phyloP scores from a whole-genome alignment of 2,329 filamentous ascomycete genomes.

The Colletotrichum navitas region DNA sequence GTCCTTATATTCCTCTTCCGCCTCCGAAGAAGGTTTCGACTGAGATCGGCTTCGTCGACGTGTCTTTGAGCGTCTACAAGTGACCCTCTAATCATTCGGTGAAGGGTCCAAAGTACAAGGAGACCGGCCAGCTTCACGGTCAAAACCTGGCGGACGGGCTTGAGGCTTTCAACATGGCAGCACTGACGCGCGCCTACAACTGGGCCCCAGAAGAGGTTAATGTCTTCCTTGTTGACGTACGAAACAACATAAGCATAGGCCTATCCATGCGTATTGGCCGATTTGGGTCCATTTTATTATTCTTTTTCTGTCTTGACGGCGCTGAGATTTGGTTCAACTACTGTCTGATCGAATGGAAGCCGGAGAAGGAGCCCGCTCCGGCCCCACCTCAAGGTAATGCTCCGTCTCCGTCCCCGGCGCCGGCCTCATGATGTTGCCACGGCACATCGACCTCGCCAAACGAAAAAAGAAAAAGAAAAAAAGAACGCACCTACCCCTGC shows the following conservation, averaged over 20 bases:
- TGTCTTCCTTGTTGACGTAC: conserved; percentile 49
- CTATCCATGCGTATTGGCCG: conserved; percentile 51
- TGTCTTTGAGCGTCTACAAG: no score
- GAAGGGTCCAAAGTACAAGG: no score
- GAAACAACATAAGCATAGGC: conserved; percentile 47
- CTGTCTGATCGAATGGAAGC: conserved; percentile 7
- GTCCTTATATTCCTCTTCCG: no score
- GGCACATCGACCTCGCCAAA: neutral
- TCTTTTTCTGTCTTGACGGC: no score
- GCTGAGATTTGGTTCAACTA: neutral
- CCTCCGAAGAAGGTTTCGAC: no score
- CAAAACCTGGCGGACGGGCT: conserved; percentile 50
- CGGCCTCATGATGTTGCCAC: neutral
- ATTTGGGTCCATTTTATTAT: conserved; percentile 41
- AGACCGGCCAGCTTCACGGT: conserved; percentile 45
- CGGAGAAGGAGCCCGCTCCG: conserved; percentile 5
- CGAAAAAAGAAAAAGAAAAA: no score
- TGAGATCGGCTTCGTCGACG: no score
- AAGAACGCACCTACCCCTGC: accelerated
- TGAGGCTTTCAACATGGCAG: conserved; percentile 47
- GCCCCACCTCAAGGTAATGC: neutral
- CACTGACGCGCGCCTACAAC: conserved; percentile 49
- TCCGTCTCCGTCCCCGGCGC: neutral
- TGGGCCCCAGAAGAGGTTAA: conserved; percentile 50
- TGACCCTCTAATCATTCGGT: no score